phyloP scores from a whole-genome alignment of 371 early-diverging fungal species.

The Cokeromyces recurvatus region DNA sequence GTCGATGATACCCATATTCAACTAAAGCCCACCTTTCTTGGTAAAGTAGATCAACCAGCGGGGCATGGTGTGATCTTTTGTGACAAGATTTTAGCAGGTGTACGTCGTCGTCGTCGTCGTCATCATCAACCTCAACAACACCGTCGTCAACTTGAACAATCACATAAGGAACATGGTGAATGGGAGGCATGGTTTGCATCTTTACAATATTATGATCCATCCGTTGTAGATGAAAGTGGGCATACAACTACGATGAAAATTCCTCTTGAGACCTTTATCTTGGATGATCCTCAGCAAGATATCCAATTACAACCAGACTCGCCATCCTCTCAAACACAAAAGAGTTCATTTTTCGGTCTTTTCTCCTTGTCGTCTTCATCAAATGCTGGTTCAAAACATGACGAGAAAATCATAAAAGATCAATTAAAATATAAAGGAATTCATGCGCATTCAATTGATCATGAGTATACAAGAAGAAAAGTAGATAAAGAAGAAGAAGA shows the following conservation, averaged over 20 bases:
- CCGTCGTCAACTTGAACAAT: no score
- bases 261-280: slow-evolving; percentile 17
- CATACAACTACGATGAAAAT: background rate
- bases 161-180: background rate
- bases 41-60: slow-evolving; percentile 23
- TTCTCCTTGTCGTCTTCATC: background rate
- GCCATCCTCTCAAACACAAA: background rate
- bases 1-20: slow-evolving; percentile 13
- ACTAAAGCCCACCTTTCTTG: slow-evolving; percentile 19
- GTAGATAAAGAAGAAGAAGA: background rate
- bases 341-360: slow-evolving; percentile 6
- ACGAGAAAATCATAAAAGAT: no score
- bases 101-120: slow-evolving; percentile 19
- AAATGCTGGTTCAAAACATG: no score
- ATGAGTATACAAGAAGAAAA: background rate
- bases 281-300: slow-evolving; percentile 1
- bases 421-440: slow-evolving; percentile 10
- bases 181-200: slow-evolving; percentile 42
- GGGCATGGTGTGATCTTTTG: slow-evolving; percentile 26
- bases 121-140: no score
- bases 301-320: no score
- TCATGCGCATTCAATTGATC: background rate
- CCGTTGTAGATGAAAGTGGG: background rate
- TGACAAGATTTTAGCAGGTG: slow-evolving; percentile 29
- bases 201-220: slow-evolving; percentile 26